These are phyloP conservation scores for Suaeda aralocaspica DNA, from an alignment of 148 eudicot genomes.

Conservation along the genomic window DNA sequence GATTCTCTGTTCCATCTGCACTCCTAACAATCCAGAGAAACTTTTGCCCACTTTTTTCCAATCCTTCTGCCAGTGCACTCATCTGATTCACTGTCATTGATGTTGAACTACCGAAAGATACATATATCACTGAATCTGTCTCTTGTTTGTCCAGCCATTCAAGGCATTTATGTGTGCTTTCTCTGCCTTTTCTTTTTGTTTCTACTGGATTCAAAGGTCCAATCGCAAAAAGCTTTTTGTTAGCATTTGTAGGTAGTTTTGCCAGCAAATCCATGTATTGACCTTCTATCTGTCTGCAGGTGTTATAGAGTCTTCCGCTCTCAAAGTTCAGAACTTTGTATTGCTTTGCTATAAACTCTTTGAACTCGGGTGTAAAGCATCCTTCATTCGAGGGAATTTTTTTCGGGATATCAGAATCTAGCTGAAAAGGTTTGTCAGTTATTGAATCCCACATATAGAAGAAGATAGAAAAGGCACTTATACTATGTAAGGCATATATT, in stretches of 20 bases:
- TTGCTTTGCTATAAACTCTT: constrained; percentile 16
- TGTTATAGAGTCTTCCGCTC: constrained; percentile 36
- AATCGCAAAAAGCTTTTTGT: constrained; percentile 19
- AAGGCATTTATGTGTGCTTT: constrained; percentile 3
- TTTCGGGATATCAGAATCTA: constrained; percentile 13
- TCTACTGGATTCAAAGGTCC: constrained; percentile 19
- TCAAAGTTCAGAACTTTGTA: not conserved
- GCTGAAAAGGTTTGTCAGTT: constrained; percentile 28
- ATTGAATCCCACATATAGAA: constrained; percentile 27
- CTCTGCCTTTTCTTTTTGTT: not conserved
- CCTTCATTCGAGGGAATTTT: constrained; percentile 20
- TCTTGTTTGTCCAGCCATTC: constrained; percentile 28
- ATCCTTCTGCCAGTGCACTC: constrained; percentile 47
- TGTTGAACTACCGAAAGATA: constrained; percentile 56
- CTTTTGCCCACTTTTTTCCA: constrained; percentile 45
- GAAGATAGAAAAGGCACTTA: constrained; percentile 37
- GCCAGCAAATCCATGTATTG: constrained; percentile 24
- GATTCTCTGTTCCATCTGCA: too few species aligned
- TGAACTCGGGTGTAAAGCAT: constrained; percentile 16
- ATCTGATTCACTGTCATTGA: constrained; percentile 28
- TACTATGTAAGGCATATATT: constrained; percentile 31
- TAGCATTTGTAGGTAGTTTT: not conserved
- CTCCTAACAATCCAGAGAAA: constrained; percentile 56
- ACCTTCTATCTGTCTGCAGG: constrained; percentile 33
- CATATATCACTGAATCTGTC: constrained; percentile 40